Percentiles rank a stretch among this genome's conserved stretches.
Conservation (phyloP, 2,329 filamentous ascomycete species). For the Scedosporium boydii region DNA sequence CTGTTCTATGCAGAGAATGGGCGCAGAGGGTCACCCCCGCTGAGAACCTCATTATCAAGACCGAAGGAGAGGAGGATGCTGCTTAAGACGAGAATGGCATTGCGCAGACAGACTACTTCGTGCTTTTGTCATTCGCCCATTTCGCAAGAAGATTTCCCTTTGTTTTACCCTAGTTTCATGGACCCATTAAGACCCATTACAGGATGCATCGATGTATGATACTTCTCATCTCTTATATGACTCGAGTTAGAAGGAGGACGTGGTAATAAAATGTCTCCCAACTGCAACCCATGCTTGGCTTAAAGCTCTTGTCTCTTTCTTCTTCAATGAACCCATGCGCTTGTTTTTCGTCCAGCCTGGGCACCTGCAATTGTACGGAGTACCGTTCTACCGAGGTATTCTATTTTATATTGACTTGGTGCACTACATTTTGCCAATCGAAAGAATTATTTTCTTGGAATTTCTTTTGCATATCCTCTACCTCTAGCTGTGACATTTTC, state of each 20-base stretch:
- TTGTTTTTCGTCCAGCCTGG: too few species aligned
- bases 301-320: too few species aligned
- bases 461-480: too few species aligned
- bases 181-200: background rate
- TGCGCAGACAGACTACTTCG: background rate
- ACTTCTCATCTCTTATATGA: slow-evolving; percentile 4
- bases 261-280: slow-evolving; percentile 10
- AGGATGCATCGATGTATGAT: slow-evolving; percentile 4
- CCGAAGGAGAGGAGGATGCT: slow-evolving; percentile 16
- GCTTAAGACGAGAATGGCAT: background rate
- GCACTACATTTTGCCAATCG: too few species aligned
- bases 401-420: too few species aligned
- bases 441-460: too few species aligned
- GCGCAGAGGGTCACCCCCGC: slow-evolving; percentile 53
- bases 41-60: slow-evolving; percentile 54
- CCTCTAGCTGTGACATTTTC: too few species aligned
- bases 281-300: slow-evolving; percentile 8
- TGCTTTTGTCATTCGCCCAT: background rate
- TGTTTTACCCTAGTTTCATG: background rate
- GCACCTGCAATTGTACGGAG: too few species aligned
- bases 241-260: slow-evolving; percentile 11
- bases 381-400: too few species aligned
- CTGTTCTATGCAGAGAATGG: slow-evolving; percentile 44
- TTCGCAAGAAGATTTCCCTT: background rate
- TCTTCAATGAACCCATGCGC: too few species aligned